Conservation (phyloP, 345 rosid genomes). For the Capsella bursapastoris region DNA sequence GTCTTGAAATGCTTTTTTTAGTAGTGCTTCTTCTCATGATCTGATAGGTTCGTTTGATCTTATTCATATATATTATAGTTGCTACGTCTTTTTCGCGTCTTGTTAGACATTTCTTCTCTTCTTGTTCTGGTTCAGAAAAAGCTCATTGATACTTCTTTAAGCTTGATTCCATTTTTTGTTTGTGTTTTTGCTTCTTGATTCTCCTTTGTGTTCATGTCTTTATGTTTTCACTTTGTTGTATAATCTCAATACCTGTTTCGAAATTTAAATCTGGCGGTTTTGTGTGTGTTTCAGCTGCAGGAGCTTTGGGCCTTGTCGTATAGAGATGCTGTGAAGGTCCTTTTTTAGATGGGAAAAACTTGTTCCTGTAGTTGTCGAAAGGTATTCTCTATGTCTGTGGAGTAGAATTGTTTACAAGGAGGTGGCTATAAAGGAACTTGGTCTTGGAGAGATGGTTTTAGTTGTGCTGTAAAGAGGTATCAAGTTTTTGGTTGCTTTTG, state of each 20-base stretch:
- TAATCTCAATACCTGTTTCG: conserved; percentile 5
- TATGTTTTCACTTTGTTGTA: background rate
- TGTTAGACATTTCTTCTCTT: conserved; percentile 22
- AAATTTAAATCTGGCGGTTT: conserved; percentile 19
- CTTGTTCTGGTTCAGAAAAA: background rate
- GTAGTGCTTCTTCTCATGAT: conserved; percentile 30
- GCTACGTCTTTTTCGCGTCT: conserved; percentile 37
- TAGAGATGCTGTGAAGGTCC: conserved; percentile 16
- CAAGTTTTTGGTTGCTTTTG: conserved; percentile 25
- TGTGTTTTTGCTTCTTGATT: background rate
- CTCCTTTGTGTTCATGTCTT: conserved; percentile 15
- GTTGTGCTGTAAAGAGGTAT: conserved; percentile 12
- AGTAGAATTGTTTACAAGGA: background rate
- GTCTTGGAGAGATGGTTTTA: conserved; percentile 22
- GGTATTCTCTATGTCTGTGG: conserved; percentile 13
- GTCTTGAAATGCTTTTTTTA: background rate
- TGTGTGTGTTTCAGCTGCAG: conserved; percentile 25
- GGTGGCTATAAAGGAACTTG: background rate
- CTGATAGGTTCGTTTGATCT: conserved; percentile 41
- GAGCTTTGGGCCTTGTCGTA: conserved; percentile 29
- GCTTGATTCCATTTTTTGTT: conserved; percentile 13
- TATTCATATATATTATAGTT: conserved; percentile 32
- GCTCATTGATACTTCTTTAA: conserved; percentile 20
- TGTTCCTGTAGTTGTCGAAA: conserved; percentile 27
- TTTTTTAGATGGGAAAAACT: background rate